These are phyloP conservation scores for Verticillium isaacii DNA, from an alignment of 2,329 filamentous ascomycete genomes.

Conservation along the genomic window DNA sequence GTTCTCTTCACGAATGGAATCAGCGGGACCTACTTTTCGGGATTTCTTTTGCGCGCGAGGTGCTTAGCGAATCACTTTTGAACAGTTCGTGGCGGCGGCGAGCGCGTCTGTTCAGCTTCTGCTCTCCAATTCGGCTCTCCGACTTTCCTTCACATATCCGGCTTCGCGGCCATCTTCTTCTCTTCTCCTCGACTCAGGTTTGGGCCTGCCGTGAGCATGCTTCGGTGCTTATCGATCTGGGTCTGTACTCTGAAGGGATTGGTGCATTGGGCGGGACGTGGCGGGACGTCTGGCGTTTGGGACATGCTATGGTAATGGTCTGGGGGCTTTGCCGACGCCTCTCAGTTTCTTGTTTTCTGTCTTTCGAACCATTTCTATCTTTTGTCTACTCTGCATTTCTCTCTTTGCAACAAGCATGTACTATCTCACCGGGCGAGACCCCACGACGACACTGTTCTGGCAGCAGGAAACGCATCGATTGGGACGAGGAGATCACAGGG, in stretches of 20 bases:
- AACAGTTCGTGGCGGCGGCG: not conserved
- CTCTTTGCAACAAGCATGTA: not conserved
- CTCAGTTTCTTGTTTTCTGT: slow-evolving; percentile 8
- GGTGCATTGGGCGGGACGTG: not conserved
- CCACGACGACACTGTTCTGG: not conserved
- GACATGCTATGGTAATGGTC: not conserved
- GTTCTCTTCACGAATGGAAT: not conserved
- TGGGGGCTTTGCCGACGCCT: slow-evolving; percentile 13
- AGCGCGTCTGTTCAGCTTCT: not conserved
- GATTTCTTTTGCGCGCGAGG: not conserved
- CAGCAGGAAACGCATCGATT: not conserved
- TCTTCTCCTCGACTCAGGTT: not conserved
- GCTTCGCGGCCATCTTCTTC: not conserved
- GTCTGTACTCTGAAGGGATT: not conserved
- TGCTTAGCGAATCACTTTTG: not conserved
- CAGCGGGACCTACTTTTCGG: not conserved
- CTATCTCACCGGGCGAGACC: not conserved
- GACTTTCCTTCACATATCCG: not conserved
- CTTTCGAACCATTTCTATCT: slow-evolving; percentile 13
- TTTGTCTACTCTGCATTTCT: slow-evolving; percentile 12
- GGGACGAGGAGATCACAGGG: not conserved
- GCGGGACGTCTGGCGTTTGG: not conserved
- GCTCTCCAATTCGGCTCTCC: not conserved
- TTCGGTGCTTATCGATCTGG: not conserved
- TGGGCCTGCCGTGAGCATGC: not conserved